Percentiles rank a stretch among this genome's conserved stretches.
Evolutionary conservation across 495 filamentous ascomycete genomes (phyloP).

Genomic region (Penicillium canariense): DNA sequence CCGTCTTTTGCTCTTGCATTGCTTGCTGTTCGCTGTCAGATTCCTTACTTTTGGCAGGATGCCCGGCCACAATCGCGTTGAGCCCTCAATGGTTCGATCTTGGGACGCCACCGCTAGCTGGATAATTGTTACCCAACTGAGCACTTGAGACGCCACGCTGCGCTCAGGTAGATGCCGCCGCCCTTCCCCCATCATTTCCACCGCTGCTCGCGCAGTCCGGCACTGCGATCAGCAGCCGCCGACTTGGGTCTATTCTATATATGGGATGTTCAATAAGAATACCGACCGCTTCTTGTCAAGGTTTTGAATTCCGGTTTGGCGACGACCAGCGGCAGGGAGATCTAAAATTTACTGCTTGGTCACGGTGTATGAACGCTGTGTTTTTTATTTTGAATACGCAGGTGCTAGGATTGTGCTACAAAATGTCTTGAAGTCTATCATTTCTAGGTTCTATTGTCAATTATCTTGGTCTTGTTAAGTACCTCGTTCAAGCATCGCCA

Average conservation of each 20-base stretch:
- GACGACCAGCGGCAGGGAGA: not conserved
- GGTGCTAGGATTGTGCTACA: not conserved
- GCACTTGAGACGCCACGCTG: slow-evolving; percentile 2
- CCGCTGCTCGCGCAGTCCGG: not conserved
- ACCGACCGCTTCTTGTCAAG: slow-evolving; percentile 6
- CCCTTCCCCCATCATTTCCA: slow-evolving; percentile 4
- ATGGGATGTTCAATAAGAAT: slow-evolving; percentile 4
- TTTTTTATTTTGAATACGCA: not conserved
- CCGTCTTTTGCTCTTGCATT: not conserved
- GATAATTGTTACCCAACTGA: slow-evolving; percentile 6
- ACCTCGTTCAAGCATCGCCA: not conserved
- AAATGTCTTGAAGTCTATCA: not conserved
- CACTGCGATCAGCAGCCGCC: slow-evolving; percentile 5
- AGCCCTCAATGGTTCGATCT: not conserved
- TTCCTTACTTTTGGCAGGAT: slow-evolving; percentile 16
- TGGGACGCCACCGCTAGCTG: not conserved
- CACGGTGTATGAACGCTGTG: slow-evolving; percentile 1
- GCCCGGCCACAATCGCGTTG: slow-evolving; percentile 3
- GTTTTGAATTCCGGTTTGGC: slow-evolving; percentile 4
- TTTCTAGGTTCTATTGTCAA: not conserved
- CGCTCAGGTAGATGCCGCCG: slow-evolving; percentile 12
- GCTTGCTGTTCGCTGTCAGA: not conserved
- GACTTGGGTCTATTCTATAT: slow-evolving; percentile 2
- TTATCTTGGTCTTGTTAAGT: not conserved
- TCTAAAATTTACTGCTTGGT: not conserved